These are phyloP conservation scores for Clonostachys solani DNA, from an alignment of 2,329 filamentous ascomycete species.

Conservation along the genomic window DNA sequence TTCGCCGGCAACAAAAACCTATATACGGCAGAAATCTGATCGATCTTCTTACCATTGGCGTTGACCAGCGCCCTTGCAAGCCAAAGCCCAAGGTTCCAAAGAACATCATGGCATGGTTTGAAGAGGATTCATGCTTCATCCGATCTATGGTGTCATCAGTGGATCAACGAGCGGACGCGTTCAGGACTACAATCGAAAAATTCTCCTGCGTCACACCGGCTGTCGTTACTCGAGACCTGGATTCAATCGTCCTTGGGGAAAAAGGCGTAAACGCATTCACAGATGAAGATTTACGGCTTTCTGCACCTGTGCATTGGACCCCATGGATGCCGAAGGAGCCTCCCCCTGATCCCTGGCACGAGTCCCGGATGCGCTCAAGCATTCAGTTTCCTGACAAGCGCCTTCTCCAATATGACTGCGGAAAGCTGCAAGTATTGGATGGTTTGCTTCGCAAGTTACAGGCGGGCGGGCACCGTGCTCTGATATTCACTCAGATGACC, in stretches of 20 bases:
- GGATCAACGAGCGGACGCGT: constrained; percentile 63
- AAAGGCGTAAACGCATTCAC: constrained; percentile 53
- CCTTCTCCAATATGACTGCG: constrained; percentile 95
- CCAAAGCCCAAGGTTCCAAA: constrained; percentile 56
- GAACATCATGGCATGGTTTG: constrained; percentile 70
- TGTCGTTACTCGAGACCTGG: constrained; percentile 76
- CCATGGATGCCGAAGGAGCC: constrained; percentile 53
- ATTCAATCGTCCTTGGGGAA: constrained; percentile 60
- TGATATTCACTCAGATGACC: constrained; percentile 99
- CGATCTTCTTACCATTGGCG: constrained; percentile 65
- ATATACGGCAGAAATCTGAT: constrained; percentile 79
- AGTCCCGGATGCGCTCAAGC: constrained; percentile 84
- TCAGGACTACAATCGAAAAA: constrained; percentile 75
- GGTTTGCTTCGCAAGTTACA: constrained; percentile 82
- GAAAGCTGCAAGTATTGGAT: constrained; percentile 89
- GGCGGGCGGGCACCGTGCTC: constrained; percentile 82
- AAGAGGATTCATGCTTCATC: constrained; percentile 62
- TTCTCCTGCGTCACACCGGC: constrained; percentile 92
- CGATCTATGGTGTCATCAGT: constrained; percentile 69
- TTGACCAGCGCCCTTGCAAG: constrained; percentile 53
- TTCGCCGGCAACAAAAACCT: constrained; percentile 75
- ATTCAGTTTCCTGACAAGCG: constrained; percentile 97
- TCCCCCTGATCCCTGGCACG: constrained; percentile 80
- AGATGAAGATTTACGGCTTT: constrained; percentile 51
- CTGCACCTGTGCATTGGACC: constrained; percentile 49